Conservation (phyloP, 2,329 filamentous ascomycete genomes). For the Botrytis squamosa region DNA sequence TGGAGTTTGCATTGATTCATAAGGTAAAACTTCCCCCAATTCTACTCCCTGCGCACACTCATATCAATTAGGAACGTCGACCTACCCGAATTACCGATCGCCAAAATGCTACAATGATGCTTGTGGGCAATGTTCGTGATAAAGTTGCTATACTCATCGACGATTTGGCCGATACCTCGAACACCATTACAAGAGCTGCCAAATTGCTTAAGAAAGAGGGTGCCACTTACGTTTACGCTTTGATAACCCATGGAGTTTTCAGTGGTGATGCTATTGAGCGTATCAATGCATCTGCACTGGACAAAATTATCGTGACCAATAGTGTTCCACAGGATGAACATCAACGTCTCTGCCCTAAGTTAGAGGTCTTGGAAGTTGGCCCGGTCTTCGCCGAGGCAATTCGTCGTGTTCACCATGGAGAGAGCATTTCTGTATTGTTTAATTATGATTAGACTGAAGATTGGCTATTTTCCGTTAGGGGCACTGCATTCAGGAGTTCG, state of each 20-base stretch:
- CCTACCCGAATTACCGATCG: slow-evolving; percentile 84
- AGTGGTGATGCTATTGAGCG: slow-evolving; percentile 92
- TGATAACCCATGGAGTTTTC: slow-evolving; percentile 92
- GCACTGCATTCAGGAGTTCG: slow-evolving; percentile 13
- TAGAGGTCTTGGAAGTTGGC: slow-evolving; percentile 88
- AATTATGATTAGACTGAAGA: slow-evolving; percentile 21
- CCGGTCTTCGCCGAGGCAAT: slow-evolving; percentile 94
- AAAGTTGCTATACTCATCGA: slow-evolving; percentile 88
- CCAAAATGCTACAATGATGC: slow-evolving; percentile 93
- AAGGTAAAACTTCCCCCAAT: slow-evolving; percentile 61
- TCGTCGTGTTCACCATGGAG: slow-evolving; percentile 91
- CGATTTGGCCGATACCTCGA: slow-evolving; percentile 91
- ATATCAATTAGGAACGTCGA: slow-evolving; percentile 68
- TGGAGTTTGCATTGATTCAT: slow-evolving; percentile 97
- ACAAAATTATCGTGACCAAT: slow-evolving; percentile 94
- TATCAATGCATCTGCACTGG: slow-evolving; percentile 88
- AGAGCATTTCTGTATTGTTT: slow-evolving; percentile 64
- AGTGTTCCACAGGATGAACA: slow-evolving; percentile 88
- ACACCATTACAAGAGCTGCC: slow-evolving; percentile 93
- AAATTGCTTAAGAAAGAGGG: slow-evolving; percentile 97
- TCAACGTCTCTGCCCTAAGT: slow-evolving; percentile 72
- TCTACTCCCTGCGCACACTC: slow-evolving; percentile 39
- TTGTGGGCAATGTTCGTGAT: slow-evolving; percentile 81
- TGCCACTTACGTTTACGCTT: slow-evolving; percentile 84
- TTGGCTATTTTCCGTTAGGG: slow-evolving; percentile 14